Percentiles rank a stretch among this genome's conserved stretches.
These are phyloP conservation scores for Cryphonectria naterciae DNA, from an alignment of 2,329 filamentous ascomycete genomes.

Conservation along the genomic window DNA sequence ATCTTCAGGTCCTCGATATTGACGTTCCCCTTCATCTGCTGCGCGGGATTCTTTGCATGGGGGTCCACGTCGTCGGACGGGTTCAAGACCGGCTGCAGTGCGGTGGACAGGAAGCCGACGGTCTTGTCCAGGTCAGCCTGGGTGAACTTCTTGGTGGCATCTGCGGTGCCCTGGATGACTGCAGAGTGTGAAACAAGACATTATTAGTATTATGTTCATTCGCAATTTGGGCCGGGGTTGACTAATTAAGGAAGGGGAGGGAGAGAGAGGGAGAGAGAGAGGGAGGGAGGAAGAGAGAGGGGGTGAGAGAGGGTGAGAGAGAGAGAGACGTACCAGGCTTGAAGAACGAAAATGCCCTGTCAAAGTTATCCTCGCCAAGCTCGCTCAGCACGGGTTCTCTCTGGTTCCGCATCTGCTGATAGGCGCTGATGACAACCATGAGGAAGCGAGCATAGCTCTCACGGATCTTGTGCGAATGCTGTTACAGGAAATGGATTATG, in stretches of 20 bases:
- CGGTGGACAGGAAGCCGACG: slow-evolving; percentile 40
- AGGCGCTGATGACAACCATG: slow-evolving; percentile 44
- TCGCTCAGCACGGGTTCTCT: slow-evolving; percentile 47
- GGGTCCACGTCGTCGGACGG: not conserved
- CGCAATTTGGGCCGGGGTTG: not conserved
- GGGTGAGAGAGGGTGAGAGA: too few species aligned
- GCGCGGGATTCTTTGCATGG: not conserved
- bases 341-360: slow-evolving; percentile 48
- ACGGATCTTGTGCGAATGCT: slow-evolving; percentile 49
- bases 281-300: too few species aligned
- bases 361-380: slow-evolving; percentile 47
- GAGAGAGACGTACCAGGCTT: slow-evolving; percentile 39
- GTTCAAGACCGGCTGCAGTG: slow-evolving; percentile 31
- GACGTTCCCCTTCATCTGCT: not conserved
- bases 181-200: not conserved
- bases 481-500: not conserved
- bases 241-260: too few species aligned
- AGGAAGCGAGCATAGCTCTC: slow-evolving; percentile 54
- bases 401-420: slow-evolving; percentile 45
- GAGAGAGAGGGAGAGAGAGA: too few species aligned
- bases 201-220: not conserved
- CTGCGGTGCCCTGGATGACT: slow-evolving; percentile 46
- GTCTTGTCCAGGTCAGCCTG: slow-evolving; percentile 38
- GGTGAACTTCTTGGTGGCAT: slow-evolving; percentile 36
- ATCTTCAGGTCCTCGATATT: not conserved